These are phyloP conservation scores for Tolypocladium cylindrosporum DNA, from an alignment of 2,329 filamentous ascomycete genomes.

Conservation along the genomic window DNA sequence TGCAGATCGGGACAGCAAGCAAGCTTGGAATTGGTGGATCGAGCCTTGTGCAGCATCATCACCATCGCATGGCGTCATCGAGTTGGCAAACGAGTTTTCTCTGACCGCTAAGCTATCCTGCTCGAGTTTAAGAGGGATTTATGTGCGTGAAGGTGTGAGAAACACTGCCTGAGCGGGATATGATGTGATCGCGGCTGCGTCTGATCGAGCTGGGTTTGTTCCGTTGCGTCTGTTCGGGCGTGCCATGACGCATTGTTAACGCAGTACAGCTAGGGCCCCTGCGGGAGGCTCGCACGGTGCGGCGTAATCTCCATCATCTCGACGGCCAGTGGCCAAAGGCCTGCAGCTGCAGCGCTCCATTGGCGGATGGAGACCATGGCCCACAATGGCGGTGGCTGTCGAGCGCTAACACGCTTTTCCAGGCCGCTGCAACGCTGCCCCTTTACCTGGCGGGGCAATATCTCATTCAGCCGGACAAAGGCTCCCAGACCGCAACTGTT, in stretches of 20 bases:
- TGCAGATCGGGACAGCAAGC: neutral
- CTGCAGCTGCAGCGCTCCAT: neutral
- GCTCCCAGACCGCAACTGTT: neutral
- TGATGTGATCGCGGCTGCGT: conserved; percentile 1
- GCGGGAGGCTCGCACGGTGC: conserved; percentile 4
- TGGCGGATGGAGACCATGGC: neutral
- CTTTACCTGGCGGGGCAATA: neutral
- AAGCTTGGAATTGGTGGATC: neutral
- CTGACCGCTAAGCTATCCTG: neutral
- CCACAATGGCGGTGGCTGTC: conserved; percentile 3
- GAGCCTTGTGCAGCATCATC: neutral
- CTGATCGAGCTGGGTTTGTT: neutral
- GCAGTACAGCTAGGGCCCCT: neutral
- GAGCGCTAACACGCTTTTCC: neutral
- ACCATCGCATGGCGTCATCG: neutral
- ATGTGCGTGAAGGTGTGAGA: neutral
- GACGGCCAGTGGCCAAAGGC: neutral
- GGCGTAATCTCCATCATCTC: conserved; percentile 3
- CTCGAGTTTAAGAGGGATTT: neutral
- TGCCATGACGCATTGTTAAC: neutral
- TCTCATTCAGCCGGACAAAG: neutral
- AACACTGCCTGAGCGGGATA: neutral
- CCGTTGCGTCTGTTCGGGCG: neutral
- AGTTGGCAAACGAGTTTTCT: neutral
- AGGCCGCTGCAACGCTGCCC: neutral